Base-by-base conservation (phyloP, 176 grass and related monocot genomes). In the Secale cereale region DNA sequence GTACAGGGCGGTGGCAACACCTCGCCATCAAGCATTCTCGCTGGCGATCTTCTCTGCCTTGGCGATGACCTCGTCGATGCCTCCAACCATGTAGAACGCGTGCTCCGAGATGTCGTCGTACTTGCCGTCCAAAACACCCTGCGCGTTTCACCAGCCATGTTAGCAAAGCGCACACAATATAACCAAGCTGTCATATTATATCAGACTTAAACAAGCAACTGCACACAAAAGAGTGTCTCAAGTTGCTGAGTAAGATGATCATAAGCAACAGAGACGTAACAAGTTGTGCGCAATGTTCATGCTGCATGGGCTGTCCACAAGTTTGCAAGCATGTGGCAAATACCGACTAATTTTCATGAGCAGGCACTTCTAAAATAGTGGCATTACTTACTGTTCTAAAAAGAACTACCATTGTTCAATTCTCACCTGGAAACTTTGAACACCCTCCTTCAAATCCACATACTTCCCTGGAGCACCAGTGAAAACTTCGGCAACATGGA, bases 401-500 rank as follows among this genome's bases (percentile, higher is more conserved):
- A 54, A n/a, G 52, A 23, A 57, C 19, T 78, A 62, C 3, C n/a
- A 7, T 28, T 22, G 13, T 36, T 75, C 78, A 73, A n/a, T 8
- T 75, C 50, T 85, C 59, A 97, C 92, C 94, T 97, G 94, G 86
- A 97, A 97, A 81, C 94, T 97, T 52, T 72, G 59, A 8, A 97
- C 90, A 10, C 94, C 92, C 79, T 97, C 94, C 78, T 97, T 97
- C 28, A 97, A 85, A 48, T 97, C 94, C 22, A 97, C 94, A 65
- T 97, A 97, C 88, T 97, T 97, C 75, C 94, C 94, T 81, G 94
- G 94, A 41, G 94, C 94, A 86, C 94, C 94, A 1, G 94, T 97
- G 94, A 97, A 97, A 77, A 97, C 94, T 90, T 97, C 94, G 54
- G 94, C 94, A 19, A 97, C 94, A 79, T 97, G 94, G 94, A 97